phyloP scores from a whole-genome alignment of 805 yeast species.

The Lachancea thermotolerans region DNA sequence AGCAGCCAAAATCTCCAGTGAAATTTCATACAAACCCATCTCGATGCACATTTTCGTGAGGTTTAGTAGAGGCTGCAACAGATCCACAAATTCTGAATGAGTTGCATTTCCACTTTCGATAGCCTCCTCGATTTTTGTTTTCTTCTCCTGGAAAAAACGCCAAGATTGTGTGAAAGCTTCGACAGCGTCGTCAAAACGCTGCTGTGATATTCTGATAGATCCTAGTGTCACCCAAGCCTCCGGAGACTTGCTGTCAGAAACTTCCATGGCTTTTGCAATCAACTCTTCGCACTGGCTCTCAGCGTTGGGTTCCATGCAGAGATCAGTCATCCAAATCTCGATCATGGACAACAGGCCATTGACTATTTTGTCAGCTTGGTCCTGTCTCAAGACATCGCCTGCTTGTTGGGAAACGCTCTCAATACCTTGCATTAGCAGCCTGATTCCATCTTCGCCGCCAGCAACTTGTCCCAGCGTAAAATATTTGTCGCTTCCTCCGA shows the following conservation, averaged over 20 bases:
- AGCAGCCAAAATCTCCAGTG: slow-evolving; percentile 55
- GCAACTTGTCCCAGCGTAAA: slow-evolving; percentile 85
- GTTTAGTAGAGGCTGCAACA: slow-evolving; percentile 66
- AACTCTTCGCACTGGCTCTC: slow-evolving; percentile 71
- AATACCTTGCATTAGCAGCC: slow-evolving; percentile 56
- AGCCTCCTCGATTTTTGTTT: slow-evolving; percentile 41
- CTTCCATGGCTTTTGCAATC: slow-evolving; percentile 54
- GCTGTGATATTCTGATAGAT: slow-evolving; percentile 86
- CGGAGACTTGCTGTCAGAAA: slow-evolving; percentile 53
- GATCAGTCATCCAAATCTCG: slow-evolving; percentile 96
- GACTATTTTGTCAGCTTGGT: slow-evolving; percentile 52
- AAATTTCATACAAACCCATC: slow-evolving; percentile 61
- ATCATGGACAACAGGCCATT: slow-evolving; percentile 79
- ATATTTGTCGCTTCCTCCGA: slow-evolving; percentile 71
- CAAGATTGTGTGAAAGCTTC: slow-evolving; percentile 64
- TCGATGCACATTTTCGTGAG: slow-evolving; percentile 74
- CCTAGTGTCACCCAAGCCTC: slow-evolving; percentile 80
- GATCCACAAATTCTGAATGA: slow-evolving; percentile 48
- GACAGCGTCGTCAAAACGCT: slow-evolving; percentile 62
- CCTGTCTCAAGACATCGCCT: slow-evolving; percentile 27
- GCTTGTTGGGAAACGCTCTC: slow-evolving; percentile 28
- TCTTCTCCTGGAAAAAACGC: slow-evolving; percentile 54
- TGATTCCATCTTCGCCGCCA: slow-evolving; percentile 73
- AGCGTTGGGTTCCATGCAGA: slow-evolving; percentile 90
- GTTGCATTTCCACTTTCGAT: slow-evolving; percentile 29